These are phyloP conservation scores for Phytomonas sp. DNA, from an alignment of 208 protist genomes.

Conservation along the genomic window DNA sequence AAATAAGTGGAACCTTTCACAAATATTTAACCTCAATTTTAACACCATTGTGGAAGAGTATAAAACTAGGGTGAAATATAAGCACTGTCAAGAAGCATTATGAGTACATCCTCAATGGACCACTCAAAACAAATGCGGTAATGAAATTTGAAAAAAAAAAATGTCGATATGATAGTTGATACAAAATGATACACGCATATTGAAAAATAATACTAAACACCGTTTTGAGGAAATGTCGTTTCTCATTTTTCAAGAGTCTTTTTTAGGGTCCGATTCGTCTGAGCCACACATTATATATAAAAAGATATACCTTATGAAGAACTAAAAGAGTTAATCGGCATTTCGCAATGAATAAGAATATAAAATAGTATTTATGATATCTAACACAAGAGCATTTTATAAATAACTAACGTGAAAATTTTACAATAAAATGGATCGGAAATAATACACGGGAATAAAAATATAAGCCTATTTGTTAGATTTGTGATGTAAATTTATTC, in stretches of 20 bases:
- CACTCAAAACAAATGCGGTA: neutral
- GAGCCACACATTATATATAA: neutral
- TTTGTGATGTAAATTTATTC: neutral
- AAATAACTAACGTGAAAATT: neutral
- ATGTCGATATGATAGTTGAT: neutral
- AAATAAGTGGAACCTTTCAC: no score
- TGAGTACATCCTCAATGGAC: neutral
- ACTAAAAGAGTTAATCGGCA: neutral
- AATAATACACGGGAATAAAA: neutral
- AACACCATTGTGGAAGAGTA: neutral
- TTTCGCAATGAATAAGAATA: neutral
- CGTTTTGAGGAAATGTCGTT: neutral
- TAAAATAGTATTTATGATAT: neutral
- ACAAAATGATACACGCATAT: slow-evolving; percentile 4
- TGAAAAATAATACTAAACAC: neutral
- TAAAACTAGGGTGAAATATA: neutral
- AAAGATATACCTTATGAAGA: neutral
- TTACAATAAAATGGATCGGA: neutral
- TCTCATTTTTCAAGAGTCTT: neutral
- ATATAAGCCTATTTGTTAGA: neutral
- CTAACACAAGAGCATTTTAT: neutral
- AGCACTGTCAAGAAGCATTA: neutral
- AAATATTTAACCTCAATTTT: no score
- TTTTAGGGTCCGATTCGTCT: neutral
- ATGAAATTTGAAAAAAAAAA: slow-evolving; percentile 1